Conservation (phyloP, 2,329 filamentous ascomycete genomes). For the Pyricularia sp. region DNA sequence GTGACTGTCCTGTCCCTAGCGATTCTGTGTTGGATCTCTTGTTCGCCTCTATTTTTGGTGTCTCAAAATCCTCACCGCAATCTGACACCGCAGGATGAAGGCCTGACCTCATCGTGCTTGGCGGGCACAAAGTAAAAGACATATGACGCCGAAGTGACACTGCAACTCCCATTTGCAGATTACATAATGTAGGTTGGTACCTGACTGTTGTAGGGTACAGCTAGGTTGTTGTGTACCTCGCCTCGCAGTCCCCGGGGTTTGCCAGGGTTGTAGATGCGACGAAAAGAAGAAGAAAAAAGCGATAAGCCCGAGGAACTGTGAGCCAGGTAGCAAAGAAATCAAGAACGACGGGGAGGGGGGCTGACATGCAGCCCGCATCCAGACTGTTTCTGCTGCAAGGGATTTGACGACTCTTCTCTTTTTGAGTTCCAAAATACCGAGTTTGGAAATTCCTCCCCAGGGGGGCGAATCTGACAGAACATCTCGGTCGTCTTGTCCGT, state of each 20-base stretch:
- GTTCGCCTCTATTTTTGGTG: background rate
- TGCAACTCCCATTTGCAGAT: background rate
- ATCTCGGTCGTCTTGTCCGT: background rate
- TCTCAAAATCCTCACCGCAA: background rate
- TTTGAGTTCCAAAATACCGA: background rate
- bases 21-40: background rate
- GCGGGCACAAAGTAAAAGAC: too few relatives aligned
- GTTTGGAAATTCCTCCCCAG: background rate
- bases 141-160: background rate
- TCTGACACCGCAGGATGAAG: background rate
- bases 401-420: background rate
- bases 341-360: background rate
- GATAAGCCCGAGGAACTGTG: background rate
- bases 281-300: background rate
- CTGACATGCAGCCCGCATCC: background rate
- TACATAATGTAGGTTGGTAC: background rate
- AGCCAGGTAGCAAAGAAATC: background rate
- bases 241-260: background rate
- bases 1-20: background rate
- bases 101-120: background rate
- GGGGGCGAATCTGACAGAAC: background rate
- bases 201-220: too few relatives aligned
- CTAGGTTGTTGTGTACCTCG: too few relatives aligned
- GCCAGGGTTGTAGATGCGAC: background rate
- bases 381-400: background rate